Conservation (phyloP, 371 early-diverging fungal genomes). For the Entomophthora muscae region DNA sequence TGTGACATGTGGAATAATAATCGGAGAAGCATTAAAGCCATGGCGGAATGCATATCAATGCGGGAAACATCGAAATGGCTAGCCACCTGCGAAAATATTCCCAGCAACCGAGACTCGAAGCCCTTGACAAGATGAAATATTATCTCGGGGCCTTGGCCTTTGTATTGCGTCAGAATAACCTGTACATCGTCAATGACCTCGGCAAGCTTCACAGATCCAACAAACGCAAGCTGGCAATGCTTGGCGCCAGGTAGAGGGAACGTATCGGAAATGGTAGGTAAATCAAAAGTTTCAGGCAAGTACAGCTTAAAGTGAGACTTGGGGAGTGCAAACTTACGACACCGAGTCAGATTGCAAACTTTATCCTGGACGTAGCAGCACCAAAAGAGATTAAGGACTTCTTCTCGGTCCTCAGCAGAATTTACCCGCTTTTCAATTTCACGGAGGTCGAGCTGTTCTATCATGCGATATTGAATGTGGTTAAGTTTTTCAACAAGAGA, state of each 20-base stretch:
- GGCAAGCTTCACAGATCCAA: background rate
- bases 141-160: background rate
- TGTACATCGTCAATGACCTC: background rate
- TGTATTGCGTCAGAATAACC: background rate
- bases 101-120: background rate
- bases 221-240: background rate
- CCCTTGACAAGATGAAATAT: background rate
- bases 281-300: background rate
- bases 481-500: background rate
- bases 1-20: background rate
- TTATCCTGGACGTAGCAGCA: conserved; percentile 7
- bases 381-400: background rate
- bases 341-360: conserved; percentile 1
- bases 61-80: background rate
- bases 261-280: background rate
- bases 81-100: background rate
- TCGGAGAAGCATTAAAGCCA: background rate
- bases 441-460: background rate
- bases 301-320: background rate
- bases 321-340: background rate
- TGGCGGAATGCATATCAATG: background rate
- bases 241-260: background rate
- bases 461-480: background rate
- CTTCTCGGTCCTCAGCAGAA: background rate
- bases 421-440: background rate